Evolutionary conservation across 108 stramenopile genomes (phyloP), one percentile per base, ranked within the genome.

Genomic region (Seminavis robusta): DNA sequence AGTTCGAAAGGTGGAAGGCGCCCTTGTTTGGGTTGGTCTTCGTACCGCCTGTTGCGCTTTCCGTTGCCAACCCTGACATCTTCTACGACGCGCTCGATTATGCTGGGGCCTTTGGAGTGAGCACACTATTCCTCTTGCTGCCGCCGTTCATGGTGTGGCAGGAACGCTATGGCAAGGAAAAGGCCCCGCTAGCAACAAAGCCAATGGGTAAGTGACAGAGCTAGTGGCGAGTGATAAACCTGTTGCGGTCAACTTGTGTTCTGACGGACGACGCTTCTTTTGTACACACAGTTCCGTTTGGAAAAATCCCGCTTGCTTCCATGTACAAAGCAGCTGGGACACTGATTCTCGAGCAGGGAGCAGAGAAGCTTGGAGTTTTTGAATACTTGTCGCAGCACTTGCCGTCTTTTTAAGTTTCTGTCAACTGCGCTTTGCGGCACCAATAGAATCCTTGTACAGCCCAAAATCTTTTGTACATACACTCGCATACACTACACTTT

Each of bases 111-210:
- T 90, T 86, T 53, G 83, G 88, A 15, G 79, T 81, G 1, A 74
- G 71, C 32, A 77, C 71, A 3, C 51, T 90, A 37, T 90, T 86
- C 59, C 54, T 90, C 5, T 57, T 90, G 5, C 56, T 90, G 39
- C 88, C 88, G 13, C 77, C 88, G 2, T 37, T 90, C 17, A 83
- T 90, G 84, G 73, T 81, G 9, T 90, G 88, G 88, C 49, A 76
- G 25, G 67, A 78, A 67, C 51, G 88, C 30, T 90, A 90, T 34
- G 83, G 81, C 1, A 83, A 80, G 17, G 69, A 80, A 10, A 42
- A 71, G 40, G 40, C 55, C 23, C 52, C 50, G 5, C 42, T 74
- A 11, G 24, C 63, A 43, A 68, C 73, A 7, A 67, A 74, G 31
- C 73, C 73, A 7, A 68, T 74, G 73, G 67, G 57, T 59, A 59